Evolutionary conservation across 108 stramenopile species (phyloP), one percentile per base, ranked within the genome.

Genomic region (Poteriospumella lacustris): DNA sequence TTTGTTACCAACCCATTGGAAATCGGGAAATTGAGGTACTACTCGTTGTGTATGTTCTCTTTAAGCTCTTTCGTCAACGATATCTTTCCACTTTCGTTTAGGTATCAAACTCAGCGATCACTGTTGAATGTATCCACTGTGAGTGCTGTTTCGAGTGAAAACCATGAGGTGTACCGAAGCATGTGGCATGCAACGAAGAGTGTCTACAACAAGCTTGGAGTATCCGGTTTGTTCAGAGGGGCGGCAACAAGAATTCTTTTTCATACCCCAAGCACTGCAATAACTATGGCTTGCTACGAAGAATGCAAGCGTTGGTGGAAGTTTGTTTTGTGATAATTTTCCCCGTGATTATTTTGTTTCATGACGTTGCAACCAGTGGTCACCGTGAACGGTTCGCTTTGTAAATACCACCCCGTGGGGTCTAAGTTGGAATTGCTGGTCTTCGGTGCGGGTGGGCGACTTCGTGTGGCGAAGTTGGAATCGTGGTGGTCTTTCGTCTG

Each of bases 1-100:
- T 94, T 91, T 80, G 12, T 95, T n/a, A 99, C 98, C 15, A 92
- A 89, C 52, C 98, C 98, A 9, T 80, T 99, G n/a, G 98, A 99
- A 77, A 84, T 99, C 82, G 96, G 91, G 12, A 97, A 97, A 68
- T 86, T 99, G 0, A 84, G 96, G 26, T 79, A 95, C 56, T 96
- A 98, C 91, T 91, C 96, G 59, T 89, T 92, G 81, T 42, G 52
- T n/a, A 67, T 36, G 58, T 33, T 24, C 60, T 58, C n/a, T n/a
- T n/a, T n/a, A n/a, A n/a, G n/a, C n/a, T n/a, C n/a, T n/a, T n/a
- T n/a, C n/a, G n/a, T n/a, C n/a, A n/a, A n/a, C n/a, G n/a, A n/a
- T n/a, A n/a, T n/a, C n/a, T n/a, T n/a, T 15, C 67, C 2, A 38
- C 39, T 72, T 68, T 78, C 40, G 42, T 81, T 39, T 38, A 73